Evolutionary conservation across 768 basidiomycete genomes (phyloP), one percentile per base, ranked within the genome.

Genomic region (Leucogyrophana mollusca): DNA sequence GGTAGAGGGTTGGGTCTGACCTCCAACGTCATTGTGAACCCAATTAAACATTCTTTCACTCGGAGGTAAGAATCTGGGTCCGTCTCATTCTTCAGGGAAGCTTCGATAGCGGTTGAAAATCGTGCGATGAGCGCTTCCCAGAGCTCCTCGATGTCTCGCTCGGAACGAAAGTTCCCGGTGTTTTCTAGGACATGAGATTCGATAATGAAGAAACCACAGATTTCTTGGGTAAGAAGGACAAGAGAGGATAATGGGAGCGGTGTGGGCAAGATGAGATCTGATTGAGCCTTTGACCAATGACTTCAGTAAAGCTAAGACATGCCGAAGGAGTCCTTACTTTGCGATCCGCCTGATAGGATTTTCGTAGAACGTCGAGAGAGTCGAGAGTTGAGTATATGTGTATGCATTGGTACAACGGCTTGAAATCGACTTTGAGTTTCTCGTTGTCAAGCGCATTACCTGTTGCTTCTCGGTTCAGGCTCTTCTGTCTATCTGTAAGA

Each of bases 121-220:
- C 87, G 79, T 10, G 74, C 64, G 43, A 94, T 79, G 46, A 97
- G 79, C 10, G 82, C 82, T 52, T 95, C 90, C 95, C 95, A 98
- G 9, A 99, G 78, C 46, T 94, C 93, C 54, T 98, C 94, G 2
- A 98, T 86, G 53, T 98, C 93, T 36, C 84, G 77, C 54, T 86
- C 79, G 13, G 88, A 90, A n/a, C 96, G 82, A 70, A 99, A 99
- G 25, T 78, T 81, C 14, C 85, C 84, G 9, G 94, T 91, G 0
- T 91, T 91, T 54, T 86, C 82, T 6, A 97, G 77, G 1, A 99
- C 94, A 59, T 95, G 86, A 1, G 82, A 85, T 67, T 99, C 96
- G 53, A 98, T 85, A 47, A 99, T 93, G 70, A 98, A 99, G 68
- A 96, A 99, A 0, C 96, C 96, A 30, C 93, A 87, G 52, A 98